Evolutionary conservation across 1,284 basidiomycete species (phyloP), one percentile per base, ranked within the genome.

Genomic region (Microbotryomycetes sp.): DNA sequence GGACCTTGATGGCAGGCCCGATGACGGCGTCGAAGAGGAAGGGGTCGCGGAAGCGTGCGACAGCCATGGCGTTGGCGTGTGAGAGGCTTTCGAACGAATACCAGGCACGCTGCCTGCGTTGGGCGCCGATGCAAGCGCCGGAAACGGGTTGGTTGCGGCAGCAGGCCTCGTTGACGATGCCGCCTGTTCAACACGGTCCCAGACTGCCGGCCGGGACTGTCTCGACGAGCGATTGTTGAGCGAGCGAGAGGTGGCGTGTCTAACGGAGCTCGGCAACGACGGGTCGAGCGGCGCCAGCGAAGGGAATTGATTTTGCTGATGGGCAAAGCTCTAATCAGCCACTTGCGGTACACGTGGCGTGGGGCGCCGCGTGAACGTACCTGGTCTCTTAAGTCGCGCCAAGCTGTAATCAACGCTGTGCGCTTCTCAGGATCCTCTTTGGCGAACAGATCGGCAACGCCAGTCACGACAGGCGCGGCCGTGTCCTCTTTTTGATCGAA

Each of bases 301-400:
- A 1, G 61, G 64, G 51, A 66, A 67, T 45, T 61, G 55, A 56
- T 67, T 64, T 60, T 64, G 59, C 56, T 46, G 41, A 23, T 45
- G 29, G 23, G 26, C 24, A 29, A 57, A 48, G 18, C 47, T n/a
- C 35, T 41, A 28, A 57, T 59, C 4, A 65, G 60, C 6, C 60
- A 57, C 7, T 64, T 62, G 30, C 61, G 59, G 23, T 46, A 27
- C 21, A 55, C 47, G 49, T 49, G 50, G 27, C 30, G 35, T n/a
- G 21, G 13, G 41, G 54, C 27, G 54, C 60, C 18, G 3, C 15
- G 2, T 1, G 30, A 66, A 70, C 79, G 58, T 72, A 87, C 88
- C 81, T 94, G 88, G 46, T 88, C 79, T 58, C 86, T 85, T 74
- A 93, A 91, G 0, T 83, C 83, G 62, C 88, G 88, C 86, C 94